These are phyloP conservation scores for Tulasnella calospora DNA, from an alignment of 768 basidiomycete genomes.

Conservation along the genomic window DNA sequence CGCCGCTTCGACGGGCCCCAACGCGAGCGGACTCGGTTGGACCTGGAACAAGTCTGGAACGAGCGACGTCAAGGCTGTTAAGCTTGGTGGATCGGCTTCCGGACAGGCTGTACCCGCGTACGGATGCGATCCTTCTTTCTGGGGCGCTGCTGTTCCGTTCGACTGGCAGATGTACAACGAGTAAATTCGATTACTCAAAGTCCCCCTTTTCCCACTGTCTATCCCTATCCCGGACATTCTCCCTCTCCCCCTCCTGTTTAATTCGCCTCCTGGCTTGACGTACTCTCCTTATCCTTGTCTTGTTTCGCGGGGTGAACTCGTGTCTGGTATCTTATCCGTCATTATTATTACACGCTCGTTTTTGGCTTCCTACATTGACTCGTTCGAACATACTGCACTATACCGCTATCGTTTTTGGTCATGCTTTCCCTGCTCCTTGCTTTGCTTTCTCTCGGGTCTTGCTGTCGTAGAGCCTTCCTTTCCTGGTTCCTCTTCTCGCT, in stretches of 20 bases:
- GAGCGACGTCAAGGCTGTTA: conserved; percentile 51
- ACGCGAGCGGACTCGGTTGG: conserved; percentile 37
- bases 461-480: background rate
- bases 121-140: conserved; percentile 61
- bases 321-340: background rate
- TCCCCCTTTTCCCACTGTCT: background rate
- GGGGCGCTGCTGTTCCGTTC: conserved; percentile 59
- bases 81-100: conserved; percentile 50
- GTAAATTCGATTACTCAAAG: conserved; percentile 10
- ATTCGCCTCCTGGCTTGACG: background rate
- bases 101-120: conserved; percentile 47
- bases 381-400: background rate
- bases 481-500: background rate
- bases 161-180: conserved; percentile 61
- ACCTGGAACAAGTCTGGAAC: conserved; percentile 54
- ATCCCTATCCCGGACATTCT: too few relatives aligned
- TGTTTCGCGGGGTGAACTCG: background rate
- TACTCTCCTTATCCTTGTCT: background rate
- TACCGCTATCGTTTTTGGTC: background rate
- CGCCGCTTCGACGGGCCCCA: conserved; percentile 49
- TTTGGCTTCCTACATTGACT: background rate
- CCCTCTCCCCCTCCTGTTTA: background rate
- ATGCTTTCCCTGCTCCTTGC: background rate
- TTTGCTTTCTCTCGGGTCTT: background rate
- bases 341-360: background rate